Conservation (phyloP, 768 basidiomycete genomes). For the Trametes cubensis region DNA sequence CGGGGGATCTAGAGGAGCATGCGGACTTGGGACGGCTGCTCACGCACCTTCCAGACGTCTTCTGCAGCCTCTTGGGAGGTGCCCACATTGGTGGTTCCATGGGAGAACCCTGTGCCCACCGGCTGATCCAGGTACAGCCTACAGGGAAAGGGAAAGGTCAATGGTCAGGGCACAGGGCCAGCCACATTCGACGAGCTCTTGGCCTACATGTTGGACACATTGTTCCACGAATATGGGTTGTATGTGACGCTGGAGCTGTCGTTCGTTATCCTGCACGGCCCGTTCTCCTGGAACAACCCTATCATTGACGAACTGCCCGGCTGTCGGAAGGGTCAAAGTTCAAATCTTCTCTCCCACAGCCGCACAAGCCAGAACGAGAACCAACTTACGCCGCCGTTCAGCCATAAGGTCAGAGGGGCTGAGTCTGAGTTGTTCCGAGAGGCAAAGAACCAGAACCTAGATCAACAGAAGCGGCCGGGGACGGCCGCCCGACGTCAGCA, state of each 20-base stretch:
- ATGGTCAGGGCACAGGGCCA: neutral
- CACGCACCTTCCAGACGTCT: conserved; percentile 52
- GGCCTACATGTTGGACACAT: conserved; percentile 49
- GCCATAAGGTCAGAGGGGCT: conserved; percentile 66
- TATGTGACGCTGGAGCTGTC: conserved; percentile 51
- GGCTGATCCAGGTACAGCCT: conserved; percentile 65
- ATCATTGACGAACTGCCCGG: conserved; percentile 46
- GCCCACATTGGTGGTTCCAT: conserved; percentile 53
- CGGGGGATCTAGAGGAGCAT: neutral
- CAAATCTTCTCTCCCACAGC: neutral
- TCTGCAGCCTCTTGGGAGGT: conserved; percentile 57
- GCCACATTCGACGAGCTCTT: neutral
- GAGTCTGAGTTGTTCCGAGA: conserved; percentile 61
- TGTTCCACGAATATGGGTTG: conserved; percentile 64
- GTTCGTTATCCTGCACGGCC: conserved; percentile 49
- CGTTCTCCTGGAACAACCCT: conserved; percentile 47
- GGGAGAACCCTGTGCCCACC: conserved; percentile 62
- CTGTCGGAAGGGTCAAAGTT: conserved; percentile 20
- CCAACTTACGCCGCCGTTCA: conserved; percentile 53
- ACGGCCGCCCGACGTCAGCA: conserved; percentile 6
- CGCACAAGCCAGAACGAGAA: neutral
- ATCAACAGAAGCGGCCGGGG: neutral
- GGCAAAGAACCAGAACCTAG: conserved; percentile 72
- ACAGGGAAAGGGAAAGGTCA: conserved; percentile 5
- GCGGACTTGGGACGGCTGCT: conserved; percentile 2